phyloP scores from a whole-genome alignment of 495 filamentous ascomycete genomes.

The Rhizodiscina lignyota region DNA sequence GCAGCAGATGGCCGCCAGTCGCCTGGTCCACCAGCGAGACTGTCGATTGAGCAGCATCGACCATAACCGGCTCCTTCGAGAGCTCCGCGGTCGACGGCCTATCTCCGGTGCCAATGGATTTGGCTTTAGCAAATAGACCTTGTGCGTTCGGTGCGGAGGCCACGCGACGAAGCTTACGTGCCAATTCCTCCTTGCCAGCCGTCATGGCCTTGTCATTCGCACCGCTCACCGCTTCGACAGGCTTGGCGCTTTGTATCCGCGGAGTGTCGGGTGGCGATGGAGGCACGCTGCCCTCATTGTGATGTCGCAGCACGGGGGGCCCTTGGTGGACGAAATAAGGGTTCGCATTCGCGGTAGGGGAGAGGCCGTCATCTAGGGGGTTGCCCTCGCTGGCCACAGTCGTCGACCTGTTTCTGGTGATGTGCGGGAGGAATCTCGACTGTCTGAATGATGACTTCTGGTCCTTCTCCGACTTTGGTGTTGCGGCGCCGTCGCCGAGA shows the following conservation, averaged over 20 bases:
- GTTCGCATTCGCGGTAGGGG: conserved; percentile 87
- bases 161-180: conserved; percentile 79
- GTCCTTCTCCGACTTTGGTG: conserved; percentile 4
- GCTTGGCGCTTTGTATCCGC: conserved; percentile 30
- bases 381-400: conserved; percentile 93
- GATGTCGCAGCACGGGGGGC: conserved; percentile 79
- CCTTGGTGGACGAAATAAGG: conserved; percentile 97
- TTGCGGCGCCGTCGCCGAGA: conserved; percentile 24
- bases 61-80: conserved; percentile 54
- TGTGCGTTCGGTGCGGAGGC: conserved; percentile 96
- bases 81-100: conserved; percentile 68
- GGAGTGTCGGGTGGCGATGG: conserved; percentile 94
- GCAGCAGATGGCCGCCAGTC: conserved; percentile 20
- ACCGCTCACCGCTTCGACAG: conserved; percentile 50
- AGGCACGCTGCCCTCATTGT: conserved; percentile 87
- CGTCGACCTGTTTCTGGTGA: conserved; percentile 63
- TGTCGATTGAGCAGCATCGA: conserved; percentile 32
- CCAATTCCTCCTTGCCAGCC: conserved; percentile 81
- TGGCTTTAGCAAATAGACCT: conserved; percentile 60
- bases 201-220: conserved; percentile 57
- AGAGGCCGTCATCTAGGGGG: conserved; percentile 69
- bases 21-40: conserved; percentile 36
- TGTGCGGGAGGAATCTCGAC: conserved; percentile 64
- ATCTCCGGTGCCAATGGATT: conserved; percentile 50
- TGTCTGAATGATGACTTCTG: conserved; percentile 63